Evolutionary conservation across 352 stramenopile species (phyloP).

Genomic region (Globisporangium spiculum): DNA sequence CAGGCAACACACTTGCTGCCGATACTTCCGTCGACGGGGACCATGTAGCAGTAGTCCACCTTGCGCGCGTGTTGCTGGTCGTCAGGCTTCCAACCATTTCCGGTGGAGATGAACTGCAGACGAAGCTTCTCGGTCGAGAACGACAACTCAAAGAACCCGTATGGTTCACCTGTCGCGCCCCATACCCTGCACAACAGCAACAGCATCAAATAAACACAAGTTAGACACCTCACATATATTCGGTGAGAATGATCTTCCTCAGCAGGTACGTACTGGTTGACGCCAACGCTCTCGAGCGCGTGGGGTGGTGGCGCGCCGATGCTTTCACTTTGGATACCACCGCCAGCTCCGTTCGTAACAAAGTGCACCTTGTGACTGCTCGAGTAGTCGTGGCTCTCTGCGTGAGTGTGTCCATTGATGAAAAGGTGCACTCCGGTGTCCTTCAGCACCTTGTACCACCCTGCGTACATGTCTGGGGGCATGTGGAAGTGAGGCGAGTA

Average conservation of each 20-base stretch:
- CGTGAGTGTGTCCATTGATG: conserved; percentile 73
- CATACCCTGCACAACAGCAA: conserved; percentile 29
- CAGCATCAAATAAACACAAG: not conserved
- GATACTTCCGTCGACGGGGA: conserved; percentile 11
- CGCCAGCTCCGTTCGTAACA: conserved; percentile 66
- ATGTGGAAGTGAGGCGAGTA: conserved; percentile 73
- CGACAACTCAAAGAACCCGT: conserved; percentile 70
- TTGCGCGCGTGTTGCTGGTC: conserved; percentile 11
- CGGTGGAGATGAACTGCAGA: conserved; percentile 43
- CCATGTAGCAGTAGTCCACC: conserved; percentile 14
- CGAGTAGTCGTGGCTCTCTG: conserved; percentile 58
- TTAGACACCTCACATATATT: not conserved
- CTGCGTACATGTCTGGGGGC: conserved; percentile 49
- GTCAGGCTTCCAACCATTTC: conserved; percentile 16
- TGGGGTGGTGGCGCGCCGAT: conserved; percentile 46
- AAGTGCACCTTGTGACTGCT: conserved; percentile 66
- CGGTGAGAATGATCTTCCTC: not conserved
- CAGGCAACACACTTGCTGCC: conserved; percentile 11
- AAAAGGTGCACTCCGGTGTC: conserved; percentile 47
- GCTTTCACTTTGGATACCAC: conserved; percentile 68
- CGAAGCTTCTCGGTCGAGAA: conserved; percentile 48
- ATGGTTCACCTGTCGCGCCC: conserved; percentile 43
- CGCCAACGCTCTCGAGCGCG: conserved; percentile 23
- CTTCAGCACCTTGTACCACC: conserved; percentile 52
- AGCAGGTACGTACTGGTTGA: conserved; percentile 12